Percentiles rank a stretch among this genome's conserved stretches.
Evolutionary conservation across 306 rosid species (phyloP).

Genomic region (Crataegus laevigata): DNA sequence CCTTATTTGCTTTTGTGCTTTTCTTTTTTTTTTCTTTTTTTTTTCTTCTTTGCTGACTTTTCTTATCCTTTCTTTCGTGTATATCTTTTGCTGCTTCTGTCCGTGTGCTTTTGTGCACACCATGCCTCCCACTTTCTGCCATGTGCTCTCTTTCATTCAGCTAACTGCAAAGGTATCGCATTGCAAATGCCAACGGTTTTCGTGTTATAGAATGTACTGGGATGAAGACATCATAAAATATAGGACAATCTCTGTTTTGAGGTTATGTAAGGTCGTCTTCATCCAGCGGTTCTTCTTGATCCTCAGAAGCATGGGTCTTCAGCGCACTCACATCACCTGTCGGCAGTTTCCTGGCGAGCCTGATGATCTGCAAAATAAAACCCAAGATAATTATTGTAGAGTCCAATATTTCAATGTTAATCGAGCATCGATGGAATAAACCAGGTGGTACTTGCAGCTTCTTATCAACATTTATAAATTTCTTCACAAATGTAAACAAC

Average conservation of each 20-base stretch:
- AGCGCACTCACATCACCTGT: constrained; percentile 71
- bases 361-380: constrained; percentile 54
- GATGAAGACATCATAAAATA: neutral
- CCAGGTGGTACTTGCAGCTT: neutral
- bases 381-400: neutral
- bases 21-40: no score
- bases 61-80: no score
- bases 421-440: neutral
- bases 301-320: constrained; percentile 29
- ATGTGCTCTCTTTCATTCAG: neutral
- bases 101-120: no score
- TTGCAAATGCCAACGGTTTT: neutral
- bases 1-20: no score
- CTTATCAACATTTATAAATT: no score
- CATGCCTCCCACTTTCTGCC: no score
- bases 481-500: no score
- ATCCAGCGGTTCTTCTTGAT: constrained; percentile 54
- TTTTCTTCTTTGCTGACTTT: no score
- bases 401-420: neutral
- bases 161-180: neutral
- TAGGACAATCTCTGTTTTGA: neutral
- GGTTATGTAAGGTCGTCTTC: constrained; percentile 80
- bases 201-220: neutral
- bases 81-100: no score
- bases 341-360: constrained; percentile 85